phyloP scores from a whole-genome alignment of 306 rosid species.

The Lathyrus sativus region DNA sequence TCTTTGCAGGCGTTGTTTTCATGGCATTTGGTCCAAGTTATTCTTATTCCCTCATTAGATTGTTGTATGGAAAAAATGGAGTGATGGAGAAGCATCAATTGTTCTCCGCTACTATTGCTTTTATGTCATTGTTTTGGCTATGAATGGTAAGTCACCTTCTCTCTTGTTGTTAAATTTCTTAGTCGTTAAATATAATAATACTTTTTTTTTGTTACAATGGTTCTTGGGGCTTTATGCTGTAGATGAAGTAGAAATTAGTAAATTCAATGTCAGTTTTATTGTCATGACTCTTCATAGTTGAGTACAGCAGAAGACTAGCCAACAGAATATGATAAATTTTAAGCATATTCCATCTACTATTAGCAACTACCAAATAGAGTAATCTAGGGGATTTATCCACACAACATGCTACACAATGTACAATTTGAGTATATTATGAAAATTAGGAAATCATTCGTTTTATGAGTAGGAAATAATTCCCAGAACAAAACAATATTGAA shows the following conservation, averaged over 20 bases:
- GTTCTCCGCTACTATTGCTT: slow-evolving; percentile 82
- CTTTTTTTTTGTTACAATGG: not conserved
- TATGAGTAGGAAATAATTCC: not conserved
- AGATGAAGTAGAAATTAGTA: slow-evolving; percentile 15
- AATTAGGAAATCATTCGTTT: too few species aligned
- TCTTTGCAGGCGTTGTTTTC: slow-evolving; percentile 72
- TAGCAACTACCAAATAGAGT: not conserved
- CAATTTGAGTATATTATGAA: not conserved
- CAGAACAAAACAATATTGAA: not conserved
- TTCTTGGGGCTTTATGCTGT: slow-evolving; percentile 8
- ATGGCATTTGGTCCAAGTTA: slow-evolving; percentile 97
- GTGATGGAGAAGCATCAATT: slow-evolving; percentile 92
- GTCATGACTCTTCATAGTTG: slow-evolving; percentile 12
- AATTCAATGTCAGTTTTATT: slow-evolving; percentile 20
- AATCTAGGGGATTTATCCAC: not conserved
- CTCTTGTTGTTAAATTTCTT: slow-evolving; percentile 18
- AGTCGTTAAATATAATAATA: not conserved
- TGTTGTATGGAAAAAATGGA: slow-evolving; percentile 90
- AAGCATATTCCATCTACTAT: slow-evolving; percentile 3
- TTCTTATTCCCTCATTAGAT: slow-evolving; percentile 86
- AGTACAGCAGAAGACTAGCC: not conserved
- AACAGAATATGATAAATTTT: slow-evolving; percentile 1
- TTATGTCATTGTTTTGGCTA: slow-evolving; percentile 83
- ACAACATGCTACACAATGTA: not conserved
- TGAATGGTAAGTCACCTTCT: slow-evolving; percentile 66